Conservation (phyloP, 768 basidiomycete species). For the Boletus eberwhitei region DNA sequence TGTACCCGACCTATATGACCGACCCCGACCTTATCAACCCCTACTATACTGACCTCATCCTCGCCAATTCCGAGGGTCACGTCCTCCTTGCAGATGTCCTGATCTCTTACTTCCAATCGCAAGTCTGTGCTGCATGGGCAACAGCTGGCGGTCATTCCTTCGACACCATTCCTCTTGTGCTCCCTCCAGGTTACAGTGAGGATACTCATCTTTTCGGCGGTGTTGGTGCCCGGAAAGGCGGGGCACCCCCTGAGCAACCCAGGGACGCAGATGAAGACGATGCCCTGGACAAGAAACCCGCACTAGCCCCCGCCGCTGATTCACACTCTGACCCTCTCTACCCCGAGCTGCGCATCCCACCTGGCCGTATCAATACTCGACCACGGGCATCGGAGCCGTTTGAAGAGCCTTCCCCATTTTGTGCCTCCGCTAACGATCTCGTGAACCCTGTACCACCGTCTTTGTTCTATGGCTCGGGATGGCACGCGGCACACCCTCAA, state of each 20-base stretch:
- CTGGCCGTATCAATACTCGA: constrained; percentile 64
- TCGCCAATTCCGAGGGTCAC: constrained; percentile 80
- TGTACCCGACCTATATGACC: constrained; percentile 80
- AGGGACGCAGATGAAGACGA: constrained; percentile 31
- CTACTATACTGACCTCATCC: constrained; percentile 80
- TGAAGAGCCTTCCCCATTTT: constrained; percentile 87
- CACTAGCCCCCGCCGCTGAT: constrained; percentile 6
- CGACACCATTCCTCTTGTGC: constrained; percentile 50
- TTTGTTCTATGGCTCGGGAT: constrained; percentile 91
- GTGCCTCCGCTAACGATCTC: constrained; percentile 95
- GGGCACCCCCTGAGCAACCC: constrained; percentile 46
- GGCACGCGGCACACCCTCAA: constrained; percentile 74
- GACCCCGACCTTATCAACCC: constrained; percentile 61
- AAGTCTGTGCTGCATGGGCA: constrained; percentile 85
- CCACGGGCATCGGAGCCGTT: constrained; percentile 55
- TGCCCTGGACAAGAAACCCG: constrained; percentile 28
- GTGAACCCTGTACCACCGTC: constrained; percentile 96
- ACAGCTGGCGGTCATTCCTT: constrained; percentile 64
- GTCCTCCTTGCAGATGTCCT: constrained; percentile 89
- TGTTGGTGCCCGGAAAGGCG: constrained; percentile 78
- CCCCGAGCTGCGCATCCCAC: constrained; percentile 53
- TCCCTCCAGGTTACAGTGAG: constrained; percentile 35
- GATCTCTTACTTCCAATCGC: constrained; percentile 83
- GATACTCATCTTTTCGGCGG: constrained; percentile 76
- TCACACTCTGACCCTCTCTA: constrained; percentile 22